These are phyloP conservation scores for Aspergillus quadrilineatus DNA, from an alignment of 2,329 filamentous ascomycete genomes.

Conservation along the genomic window DNA sequence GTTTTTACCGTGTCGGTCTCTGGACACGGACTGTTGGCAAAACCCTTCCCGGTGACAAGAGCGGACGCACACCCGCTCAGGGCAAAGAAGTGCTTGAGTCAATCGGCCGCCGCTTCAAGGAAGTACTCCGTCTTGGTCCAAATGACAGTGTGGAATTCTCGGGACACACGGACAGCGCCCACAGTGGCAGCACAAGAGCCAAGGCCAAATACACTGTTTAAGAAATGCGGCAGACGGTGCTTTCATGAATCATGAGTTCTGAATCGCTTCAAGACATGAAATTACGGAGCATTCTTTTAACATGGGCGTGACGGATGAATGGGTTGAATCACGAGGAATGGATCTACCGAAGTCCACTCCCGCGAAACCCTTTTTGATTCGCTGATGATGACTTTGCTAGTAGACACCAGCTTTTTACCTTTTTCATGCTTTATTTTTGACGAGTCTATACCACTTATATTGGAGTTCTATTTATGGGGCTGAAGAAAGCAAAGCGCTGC, in stretches of 20 bases:
- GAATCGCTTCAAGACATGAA: slow-evolving; percentile 18
- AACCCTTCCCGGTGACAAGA: slow-evolving; percentile 72
- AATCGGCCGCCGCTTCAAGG: slow-evolving; percentile 91
- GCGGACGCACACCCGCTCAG: slow-evolving; percentile 74
- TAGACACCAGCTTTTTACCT: slow-evolving; percentile 31
- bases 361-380: slow-evolving; percentile 22
- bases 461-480: slow-evolving; percentile 18
- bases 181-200: slow-evolving; percentile 88
- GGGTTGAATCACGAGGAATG: slow-evolving; percentile 11
- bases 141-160: slow-evolving; percentile 88
- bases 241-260: slow-evolving; percentile 21
- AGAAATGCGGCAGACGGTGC: slow-evolving; percentile 21
- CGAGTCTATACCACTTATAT: slow-evolving; percentile 28
- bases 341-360: slow-evolving; percentile 6
- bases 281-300: slow-evolving; percentile 19
- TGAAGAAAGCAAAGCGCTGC: slow-evolving; percentile 10
- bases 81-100: slow-evolving; percentile 78
- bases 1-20: slow-evolving; percentile 94
- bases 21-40: slow-evolving; percentile 96
- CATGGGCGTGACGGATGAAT: slow-evolving; percentile 21
- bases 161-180: slow-evolving; percentile 90
- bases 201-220: slow-evolving; percentile 92
- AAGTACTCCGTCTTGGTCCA: slow-evolving; percentile 75
- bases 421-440: slow-evolving; percentile 31
- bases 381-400: slow-evolving; percentile 30